Evolutionary conservation across 768 basidiomycete genomes (phyloP).

Genomic region (Pleurotus djamor): DNA sequence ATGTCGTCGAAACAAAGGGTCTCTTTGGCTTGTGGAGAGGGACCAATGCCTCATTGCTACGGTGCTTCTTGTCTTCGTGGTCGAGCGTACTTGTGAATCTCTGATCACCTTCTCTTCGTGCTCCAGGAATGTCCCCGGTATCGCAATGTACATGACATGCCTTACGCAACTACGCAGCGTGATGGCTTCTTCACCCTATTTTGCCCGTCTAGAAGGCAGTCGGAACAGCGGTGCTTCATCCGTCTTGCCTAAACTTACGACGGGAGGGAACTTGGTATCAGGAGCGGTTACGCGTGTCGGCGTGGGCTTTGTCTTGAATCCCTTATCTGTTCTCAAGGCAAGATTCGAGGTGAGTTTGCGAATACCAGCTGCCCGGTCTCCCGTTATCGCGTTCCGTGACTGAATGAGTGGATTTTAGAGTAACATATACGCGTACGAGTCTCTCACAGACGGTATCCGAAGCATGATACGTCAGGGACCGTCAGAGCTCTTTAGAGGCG

Average conservation of each 20-base stretch:
- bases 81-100: no score
- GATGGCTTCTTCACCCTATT: constrained; percentile 74
- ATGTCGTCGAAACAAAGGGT: constrained; percentile 65
- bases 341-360: constrained; percentile 75
- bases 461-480: constrained; percentile 71
- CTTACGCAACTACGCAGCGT: constrained; percentile 78
- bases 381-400: no score
- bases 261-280: constrained; percentile 79
- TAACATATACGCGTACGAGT: constrained; percentile 70
- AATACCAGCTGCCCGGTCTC: neutral
- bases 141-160: constrained; percentile 88
- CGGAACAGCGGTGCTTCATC: constrained; percentile 32
- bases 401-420: constrained; percentile 43
- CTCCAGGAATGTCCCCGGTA: constrained; percentile 85
- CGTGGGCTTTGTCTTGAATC: constrained; percentile 86
- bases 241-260: constrained; percentile 68
- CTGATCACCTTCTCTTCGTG: neutral
- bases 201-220: constrained; percentile 36
- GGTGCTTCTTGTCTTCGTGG: constrained; percentile 37
- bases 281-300: constrained; percentile 80
- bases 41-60: constrained; percentile 73
- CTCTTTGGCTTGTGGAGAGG: constrained; percentile 83
- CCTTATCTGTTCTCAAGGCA: constrained; percentile 89
- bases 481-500: constrained; percentile 81
- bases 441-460: constrained; percentile 53